Base-by-base conservation (phyloP, 179 eudicot genomes). In the Vitellaria paradoxa region DNA sequence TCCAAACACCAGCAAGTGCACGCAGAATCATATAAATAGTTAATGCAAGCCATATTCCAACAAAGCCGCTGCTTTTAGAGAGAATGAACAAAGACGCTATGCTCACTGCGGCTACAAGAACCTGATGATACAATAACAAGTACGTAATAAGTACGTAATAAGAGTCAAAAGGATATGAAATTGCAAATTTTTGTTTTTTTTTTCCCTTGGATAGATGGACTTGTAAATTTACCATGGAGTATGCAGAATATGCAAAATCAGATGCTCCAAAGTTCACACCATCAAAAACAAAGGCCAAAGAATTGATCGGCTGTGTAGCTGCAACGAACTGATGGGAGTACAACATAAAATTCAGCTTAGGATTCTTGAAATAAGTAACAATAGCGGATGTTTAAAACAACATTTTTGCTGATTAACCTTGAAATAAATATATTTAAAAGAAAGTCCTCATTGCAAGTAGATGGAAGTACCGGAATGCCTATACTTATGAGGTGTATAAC, bases 261-360 rank as follows among this genome's bases (percentile, higher is more conserved):
- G 96, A 92, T 65, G 97, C 98, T 65, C 99, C 99, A 73, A 92
- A 96, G 80, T 94, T 92, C 14, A 96, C 92, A 0, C 99, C 99
- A 67, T 96, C 99, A 18, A 96, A 91, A 9, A 92, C 97, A 57
- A 96, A 96, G 11, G 99, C 94, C 69, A 96, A 61, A 2, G 93
- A 87, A 73, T 96, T 96, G 76, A 96, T 91, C 0, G 98, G 96
- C 70, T 96, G 99, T 14, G 99, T 96, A 11, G 87, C 97, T 37
- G 99, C 99, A 6, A 93, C 94, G 82, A 96, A 93, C 97, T 93
- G 88, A 72, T 23, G 23, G 59, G 26, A 60, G 30, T 3, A 47
- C 5, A 21, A 68, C 49, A 65, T 3, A 37, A 52, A 30, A 30
- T 24, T 76, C 5, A 50, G 78, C 53, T 40, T 49, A 46, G 23